phyloP scores from a whole-genome alignment of 331 rosid species.

The Stylosanthes scabra region DNA sequence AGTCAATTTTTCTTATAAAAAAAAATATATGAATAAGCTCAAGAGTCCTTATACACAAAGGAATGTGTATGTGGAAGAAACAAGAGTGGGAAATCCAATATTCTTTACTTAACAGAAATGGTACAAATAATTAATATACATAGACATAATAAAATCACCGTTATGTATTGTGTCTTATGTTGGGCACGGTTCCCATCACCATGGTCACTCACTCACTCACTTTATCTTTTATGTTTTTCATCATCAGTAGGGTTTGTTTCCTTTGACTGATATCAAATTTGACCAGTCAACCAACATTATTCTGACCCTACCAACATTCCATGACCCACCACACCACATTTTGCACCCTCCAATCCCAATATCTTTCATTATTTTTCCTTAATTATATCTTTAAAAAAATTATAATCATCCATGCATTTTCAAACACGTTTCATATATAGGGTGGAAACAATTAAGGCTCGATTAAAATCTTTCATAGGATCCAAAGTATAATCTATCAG shows the following conservation, averaged over 20 bases:
- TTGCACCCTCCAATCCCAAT: constrained; percentile 7
- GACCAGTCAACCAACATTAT: constrained; percentile 75
- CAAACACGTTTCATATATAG: neutral
- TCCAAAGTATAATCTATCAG: too few species aligned
- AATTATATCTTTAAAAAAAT: too few species aligned
- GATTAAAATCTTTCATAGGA: constrained; percentile 42
- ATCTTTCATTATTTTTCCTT: too few species aligned
- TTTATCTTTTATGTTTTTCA: constrained; percentile 44
- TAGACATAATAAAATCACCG: constrained; percentile 4
- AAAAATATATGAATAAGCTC: too few species aligned
- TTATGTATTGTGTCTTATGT: constrained; percentile 22
- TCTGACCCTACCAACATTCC: constrained; percentile 45
- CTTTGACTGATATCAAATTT: constrained; percentile 62
- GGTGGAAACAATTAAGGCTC: constrained; percentile 24
- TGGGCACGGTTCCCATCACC: constrained; percentile 52
- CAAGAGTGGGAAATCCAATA: constrained; percentile 24
- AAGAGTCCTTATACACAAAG: neutral
- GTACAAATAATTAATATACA: neutral
- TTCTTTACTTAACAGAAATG: constrained; percentile 54
- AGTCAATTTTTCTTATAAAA: too few species aligned
- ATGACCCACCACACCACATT: constrained; percentile 40
- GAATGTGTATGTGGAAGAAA: neutral
- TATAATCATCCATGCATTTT: constrained; percentile 17
- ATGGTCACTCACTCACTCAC: constrained; percentile 6
- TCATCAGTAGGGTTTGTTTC: constrained; percentile 33